Conservation (phyloP, 2,329 filamentous ascomycete species). For the Madurella fahalii region DNA sequence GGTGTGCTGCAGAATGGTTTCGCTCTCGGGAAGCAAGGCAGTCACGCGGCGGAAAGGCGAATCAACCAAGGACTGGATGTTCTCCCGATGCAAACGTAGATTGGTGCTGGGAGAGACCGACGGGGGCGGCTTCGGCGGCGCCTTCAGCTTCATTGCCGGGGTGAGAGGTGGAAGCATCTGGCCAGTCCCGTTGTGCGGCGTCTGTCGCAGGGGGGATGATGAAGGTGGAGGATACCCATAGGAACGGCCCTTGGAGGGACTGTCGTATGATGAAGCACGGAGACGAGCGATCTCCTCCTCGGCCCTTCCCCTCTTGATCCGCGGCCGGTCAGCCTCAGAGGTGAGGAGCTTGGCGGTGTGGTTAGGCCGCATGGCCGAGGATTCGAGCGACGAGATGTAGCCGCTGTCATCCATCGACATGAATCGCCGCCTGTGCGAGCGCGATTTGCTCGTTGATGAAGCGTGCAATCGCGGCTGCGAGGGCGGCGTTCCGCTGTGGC, state of each 20-base stretch:
- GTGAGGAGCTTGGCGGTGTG: slow-evolving; percentile 62
- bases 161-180: slow-evolving; percentile 74
- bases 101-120: slow-evolving; percentile 94
- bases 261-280: slow-evolving; percentile 88
- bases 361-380: slow-evolving; percentile 74
- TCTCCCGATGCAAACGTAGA: slow-evolving; percentile 79
- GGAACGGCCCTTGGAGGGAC: slow-evolving; percentile 68
- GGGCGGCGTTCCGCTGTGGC: slow-evolving; percentile 72
- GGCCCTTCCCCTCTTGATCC: slow-evolving; percentile 82
- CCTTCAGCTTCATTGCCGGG: slow-evolving; percentile 76
- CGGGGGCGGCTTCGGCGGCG: slow-evolving; percentile 54
- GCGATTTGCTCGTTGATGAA: slow-evolving; percentile 54
- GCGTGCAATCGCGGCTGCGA: slow-evolving; percentile 57
- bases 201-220: slow-evolving; percentile 64
- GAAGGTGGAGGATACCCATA: slow-evolving; percentile 52
- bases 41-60: slow-evolving; percentile 59
- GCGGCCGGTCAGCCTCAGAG: slow-evolving; percentile 75
- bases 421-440: slow-evolving; percentile 71
- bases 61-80: slow-evolving; percentile 74
- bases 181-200: slow-evolving; percentile 42
- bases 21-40: slow-evolving; percentile 43
- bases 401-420: slow-evolving; percentile 85
- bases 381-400: slow-evolving; percentile 94
- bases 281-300: slow-evolving; percentile 95
- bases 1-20: slow-evolving; percentile 55